Conservation (phyloP, 108 stramenopile species). For the Pseudonitzschia pungens region DNA sequence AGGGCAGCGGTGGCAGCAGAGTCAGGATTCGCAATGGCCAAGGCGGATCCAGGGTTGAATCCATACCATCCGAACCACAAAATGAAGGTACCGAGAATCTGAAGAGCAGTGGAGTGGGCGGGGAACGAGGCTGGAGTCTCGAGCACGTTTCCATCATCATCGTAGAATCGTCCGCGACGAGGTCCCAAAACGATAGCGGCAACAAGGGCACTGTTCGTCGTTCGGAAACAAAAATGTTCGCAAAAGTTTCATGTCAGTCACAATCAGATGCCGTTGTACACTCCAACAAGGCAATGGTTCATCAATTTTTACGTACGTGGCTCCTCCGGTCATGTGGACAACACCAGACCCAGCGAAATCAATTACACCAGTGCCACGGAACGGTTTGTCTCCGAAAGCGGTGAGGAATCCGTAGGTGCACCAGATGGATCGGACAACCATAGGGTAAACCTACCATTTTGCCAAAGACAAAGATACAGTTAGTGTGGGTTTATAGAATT, state of each 20-base stretch:
- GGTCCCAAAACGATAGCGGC: slow-evolving; percentile 85
- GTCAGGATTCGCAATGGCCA: slow-evolving; percentile 56
- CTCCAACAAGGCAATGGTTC: background rate
- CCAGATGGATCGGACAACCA: slow-evolving; percentile 87
- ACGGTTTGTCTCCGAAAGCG: slow-evolving; percentile 51
- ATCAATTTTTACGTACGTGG: slow-evolving; percentile 33
- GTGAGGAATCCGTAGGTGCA: slow-evolving; percentile 63
- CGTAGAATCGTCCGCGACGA: slow-evolving; percentile 84
- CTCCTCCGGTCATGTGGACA: slow-evolving; percentile 93
- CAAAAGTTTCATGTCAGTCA: background rate
- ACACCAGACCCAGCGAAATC: slow-evolving; percentile 96
- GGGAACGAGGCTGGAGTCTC: slow-evolving; percentile 59
- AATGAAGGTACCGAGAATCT: slow-evolving; percentile 83
- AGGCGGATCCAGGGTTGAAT: slow-evolving; percentile 88
- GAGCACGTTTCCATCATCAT: slow-evolving; percentile 74
- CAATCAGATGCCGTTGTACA: background rate
- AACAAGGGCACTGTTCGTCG: slow-evolving; percentile 53
- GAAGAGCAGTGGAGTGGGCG: slow-evolving; percentile 73
- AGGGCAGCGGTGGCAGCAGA: slow-evolving; percentile 63
- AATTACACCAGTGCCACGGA: slow-evolving; percentile 71
- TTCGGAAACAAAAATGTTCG: background rate
- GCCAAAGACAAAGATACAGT: background rate
- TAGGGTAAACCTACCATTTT: slow-evolving; percentile 64
- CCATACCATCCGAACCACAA: slow-evolving; percentile 94
- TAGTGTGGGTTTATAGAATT: no score